These are phyloP conservation scores for Agaricus bisporus DNA, from an alignment of 768 basidiomycete species.

Conservation along the genomic window DNA sequence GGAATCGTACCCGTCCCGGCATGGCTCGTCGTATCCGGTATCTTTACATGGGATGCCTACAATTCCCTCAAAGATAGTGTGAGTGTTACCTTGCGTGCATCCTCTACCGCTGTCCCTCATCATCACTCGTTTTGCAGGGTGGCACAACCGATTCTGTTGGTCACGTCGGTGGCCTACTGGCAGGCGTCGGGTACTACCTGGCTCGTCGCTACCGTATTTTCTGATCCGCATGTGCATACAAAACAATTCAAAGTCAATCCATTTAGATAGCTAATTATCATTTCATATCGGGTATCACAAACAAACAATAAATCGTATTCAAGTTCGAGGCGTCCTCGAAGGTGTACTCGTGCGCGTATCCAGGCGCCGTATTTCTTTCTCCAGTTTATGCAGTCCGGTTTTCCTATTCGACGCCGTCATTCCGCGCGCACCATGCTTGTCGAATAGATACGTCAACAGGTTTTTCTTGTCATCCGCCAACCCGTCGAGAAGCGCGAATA, in stretches of 20 bases:
- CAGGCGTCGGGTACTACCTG: slow-evolving; percentile 53
- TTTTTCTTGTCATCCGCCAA: slow-evolving; percentile 91
- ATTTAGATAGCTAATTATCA: slow-evolving; percentile 2
- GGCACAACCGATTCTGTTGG: slow-evolving; percentile 53
- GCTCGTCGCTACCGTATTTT: slow-evolving; percentile 29
- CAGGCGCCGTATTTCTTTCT: slow-evolving; percentile 75
- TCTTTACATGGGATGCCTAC: slow-evolving; percentile 59
- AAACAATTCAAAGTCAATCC: too few relatives aligned
- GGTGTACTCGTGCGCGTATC: slow-evolving; percentile 78
- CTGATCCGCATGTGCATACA: slow-evolving; percentile 1
- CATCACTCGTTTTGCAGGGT: slow-evolving; percentile 28
- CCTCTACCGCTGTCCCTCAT: too few relatives aligned
- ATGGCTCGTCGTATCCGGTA: slow-evolving; percentile 64
- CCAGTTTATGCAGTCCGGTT: slow-evolving; percentile 62
- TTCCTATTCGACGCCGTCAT: slow-evolving; percentile 25
- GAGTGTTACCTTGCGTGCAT: slow-evolving; percentile 9
- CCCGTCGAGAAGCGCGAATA: slow-evolving; percentile 76
- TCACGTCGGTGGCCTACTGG: slow-evolving; percentile 63
- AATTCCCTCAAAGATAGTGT: slow-evolving; percentile 35
- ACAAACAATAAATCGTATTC: neutral
- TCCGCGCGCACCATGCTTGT: slow-evolving; percentile 76
- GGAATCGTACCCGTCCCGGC: slow-evolving; percentile 77
- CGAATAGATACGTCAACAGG: slow-evolving; percentile 81
- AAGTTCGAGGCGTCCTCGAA: slow-evolving; percentile 23
- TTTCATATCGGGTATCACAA: slow-evolving; percentile 6